A percentile compares a stretch with the other conserved stretches of the same genome.
phyloP scores from a whole-genome alignment of 768 basidiomycete genomes.

The Cystofilobasidium macerans region DNA sequence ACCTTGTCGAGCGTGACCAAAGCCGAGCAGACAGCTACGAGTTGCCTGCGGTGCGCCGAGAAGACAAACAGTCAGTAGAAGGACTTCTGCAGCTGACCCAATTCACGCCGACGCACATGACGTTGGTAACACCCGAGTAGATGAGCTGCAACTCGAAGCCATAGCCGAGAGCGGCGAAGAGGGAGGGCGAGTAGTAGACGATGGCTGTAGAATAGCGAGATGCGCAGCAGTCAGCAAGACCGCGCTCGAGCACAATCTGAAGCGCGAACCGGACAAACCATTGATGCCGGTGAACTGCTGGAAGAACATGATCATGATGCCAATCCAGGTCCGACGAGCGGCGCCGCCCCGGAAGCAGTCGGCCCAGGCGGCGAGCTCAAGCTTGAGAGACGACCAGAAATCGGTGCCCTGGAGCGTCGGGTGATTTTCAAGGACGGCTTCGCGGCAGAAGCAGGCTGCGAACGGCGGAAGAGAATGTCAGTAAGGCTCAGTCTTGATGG shows the following conservation, averaged over 20 bases:
- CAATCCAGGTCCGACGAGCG: conserved; percentile 21
- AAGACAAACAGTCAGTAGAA: too few relatives aligned
- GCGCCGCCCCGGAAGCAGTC: conserved; percentile 17
- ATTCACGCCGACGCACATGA: neutral
- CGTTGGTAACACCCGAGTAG: conserved; percentile 27
- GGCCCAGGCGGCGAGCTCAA: conserved; percentile 16
- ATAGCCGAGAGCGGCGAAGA: conserved; percentile 24
- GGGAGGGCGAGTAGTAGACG: conserved; percentile 1
- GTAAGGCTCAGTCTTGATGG: neutral
- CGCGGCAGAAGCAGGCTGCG: conserved; percentile 5
- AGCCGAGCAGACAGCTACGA: conserved; percentile 12
- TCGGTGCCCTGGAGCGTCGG: conserved; percentile 16
- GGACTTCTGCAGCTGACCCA: too few relatives aligned
- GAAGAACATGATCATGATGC: conserved; percentile 28
- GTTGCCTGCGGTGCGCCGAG: conserved; percentile 4
- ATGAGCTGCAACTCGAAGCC: conserved; percentile 17
- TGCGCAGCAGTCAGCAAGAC: neutral
- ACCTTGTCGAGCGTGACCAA: conserved; percentile 21
- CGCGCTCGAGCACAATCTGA: neutral
- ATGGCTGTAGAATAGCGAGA: neutral
- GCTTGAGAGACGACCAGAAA: conserved; percentile 2
- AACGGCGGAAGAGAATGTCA: neutral
- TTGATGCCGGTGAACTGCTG: conserved; percentile 29
- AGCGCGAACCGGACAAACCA: neutral
- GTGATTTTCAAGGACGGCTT: conserved; percentile 16